Evolutionary conservation across 306 rosid species (phyloP).

Genomic region (Luffa acutangula): DNA sequence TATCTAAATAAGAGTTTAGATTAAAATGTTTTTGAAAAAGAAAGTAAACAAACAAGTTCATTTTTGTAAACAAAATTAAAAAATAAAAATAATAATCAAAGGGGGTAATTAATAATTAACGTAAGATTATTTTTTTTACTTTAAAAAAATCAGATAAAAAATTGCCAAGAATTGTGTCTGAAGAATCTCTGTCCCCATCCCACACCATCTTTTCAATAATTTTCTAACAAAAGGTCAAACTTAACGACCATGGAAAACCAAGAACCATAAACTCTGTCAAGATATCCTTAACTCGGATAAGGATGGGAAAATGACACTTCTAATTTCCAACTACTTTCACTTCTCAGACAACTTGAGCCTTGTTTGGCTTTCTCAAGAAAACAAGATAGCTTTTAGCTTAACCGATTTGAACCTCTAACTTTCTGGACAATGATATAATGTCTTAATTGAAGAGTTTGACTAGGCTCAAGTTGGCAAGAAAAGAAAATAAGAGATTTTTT

Average conservation of each 20-base stretch:
- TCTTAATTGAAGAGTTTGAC: no score
- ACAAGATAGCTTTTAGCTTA: no score
- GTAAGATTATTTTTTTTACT: background rate
- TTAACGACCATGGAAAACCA: constrained; percentile 1
- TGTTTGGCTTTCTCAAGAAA: background rate
- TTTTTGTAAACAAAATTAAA: background rate
- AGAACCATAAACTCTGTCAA: background rate
- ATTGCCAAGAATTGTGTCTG: background rate
- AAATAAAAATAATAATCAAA: background rate
- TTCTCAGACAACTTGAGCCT: background rate
- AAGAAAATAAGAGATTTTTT: background rate
- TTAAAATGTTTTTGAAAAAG: background rate
- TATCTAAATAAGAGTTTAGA: no score
- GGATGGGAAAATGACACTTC: constrained; percentile 1
- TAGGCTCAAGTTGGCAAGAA: no score
- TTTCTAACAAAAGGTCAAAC: constrained; percentile 1
- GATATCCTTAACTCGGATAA: background rate
- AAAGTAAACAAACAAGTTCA: background rate
- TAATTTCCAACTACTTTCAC: background rate
- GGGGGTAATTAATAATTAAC: background rate
- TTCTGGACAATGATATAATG: no score
- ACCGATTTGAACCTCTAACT: no score
- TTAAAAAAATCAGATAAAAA: background rate
- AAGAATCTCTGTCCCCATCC: constrained; percentile 7
- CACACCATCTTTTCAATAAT: background rate